These are phyloP conservation scores for Calocera cornea DNA, from an alignment of 768 basidiomycete genomes.

Conservation along the genomic window DNA sequence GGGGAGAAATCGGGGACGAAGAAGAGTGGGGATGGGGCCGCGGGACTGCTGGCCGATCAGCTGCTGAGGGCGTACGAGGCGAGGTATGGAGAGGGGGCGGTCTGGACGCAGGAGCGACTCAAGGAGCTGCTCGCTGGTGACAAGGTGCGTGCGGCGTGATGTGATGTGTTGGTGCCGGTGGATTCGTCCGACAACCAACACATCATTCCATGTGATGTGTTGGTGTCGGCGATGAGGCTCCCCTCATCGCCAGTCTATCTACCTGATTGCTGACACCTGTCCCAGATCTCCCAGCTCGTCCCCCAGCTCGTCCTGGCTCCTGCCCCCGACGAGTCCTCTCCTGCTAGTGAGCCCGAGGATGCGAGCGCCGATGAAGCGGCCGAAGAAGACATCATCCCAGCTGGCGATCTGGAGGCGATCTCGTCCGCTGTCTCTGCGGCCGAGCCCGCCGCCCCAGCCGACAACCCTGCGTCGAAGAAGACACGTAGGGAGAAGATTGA, in stretches of 20 bases:
- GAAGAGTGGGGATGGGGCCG: neutral
- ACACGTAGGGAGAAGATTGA: neutral
- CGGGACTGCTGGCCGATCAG: neutral
- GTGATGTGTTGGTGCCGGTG: conserved; percentile 33
- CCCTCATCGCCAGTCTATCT: neutral
- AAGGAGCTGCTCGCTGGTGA: conserved; percentile 36
- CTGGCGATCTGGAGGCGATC: too few relatives aligned
- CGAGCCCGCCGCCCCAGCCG: neutral
- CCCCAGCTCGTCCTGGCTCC: neutral
- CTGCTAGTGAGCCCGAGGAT: neutral
- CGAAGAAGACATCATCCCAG: too few relatives aligned
- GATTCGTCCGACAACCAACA: neutral
- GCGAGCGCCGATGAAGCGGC: neutral
- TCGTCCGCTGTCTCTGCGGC: too few relatives aligned
- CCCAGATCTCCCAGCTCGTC: neutral
- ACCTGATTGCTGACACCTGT: neutral
- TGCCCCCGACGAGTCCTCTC: neutral
- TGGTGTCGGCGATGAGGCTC: too few relatives aligned
- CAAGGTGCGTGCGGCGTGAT: conserved; percentile 25
- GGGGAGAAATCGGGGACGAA: neutral
- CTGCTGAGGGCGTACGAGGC: neutral
- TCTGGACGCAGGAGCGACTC: conserved; percentile 33
- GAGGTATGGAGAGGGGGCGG: conserved; percentile 27
- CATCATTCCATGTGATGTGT: neutral
- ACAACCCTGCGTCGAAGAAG: neutral